Conservation (phyloP, 257 asterid species). For the Eucommia ulmoides region DNA sequence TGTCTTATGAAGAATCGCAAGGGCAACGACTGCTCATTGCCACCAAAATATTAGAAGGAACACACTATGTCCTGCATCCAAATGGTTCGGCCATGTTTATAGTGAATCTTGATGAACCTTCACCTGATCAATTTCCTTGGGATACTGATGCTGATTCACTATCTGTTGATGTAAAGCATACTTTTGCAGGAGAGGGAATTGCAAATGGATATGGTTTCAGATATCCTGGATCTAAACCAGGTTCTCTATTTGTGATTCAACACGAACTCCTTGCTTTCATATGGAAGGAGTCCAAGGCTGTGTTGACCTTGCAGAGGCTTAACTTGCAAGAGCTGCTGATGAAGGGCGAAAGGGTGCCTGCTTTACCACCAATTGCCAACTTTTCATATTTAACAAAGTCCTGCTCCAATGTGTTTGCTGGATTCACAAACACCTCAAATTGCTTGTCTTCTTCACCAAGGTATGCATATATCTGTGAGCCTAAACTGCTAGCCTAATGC, state of each 20-base stretch:
- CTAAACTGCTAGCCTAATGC: no score
- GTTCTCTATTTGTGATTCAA: slow-evolving; percentile 63
- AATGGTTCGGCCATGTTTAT: slow-evolving; percentile 92
- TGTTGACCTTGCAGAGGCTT: slow-evolving; percentile 72
- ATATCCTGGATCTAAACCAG: slow-evolving; percentile 88
- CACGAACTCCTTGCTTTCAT: slow-evolving; percentile 60
- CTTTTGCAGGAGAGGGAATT: slow-evolving; percentile 74
- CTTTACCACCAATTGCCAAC: slow-evolving; percentile 67
- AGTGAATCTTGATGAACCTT: slow-evolving; percentile 44
- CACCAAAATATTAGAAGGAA: slow-evolving; percentile 80
- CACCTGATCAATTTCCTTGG: slow-evolving; percentile 68
- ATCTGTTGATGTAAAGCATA: slow-evolving; percentile 33
- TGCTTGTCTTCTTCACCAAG: slow-evolving; percentile 38
- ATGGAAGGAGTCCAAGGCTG: slow-evolving; percentile 73
- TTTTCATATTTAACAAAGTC: slow-evolving; percentile 72
- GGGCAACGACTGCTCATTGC: slow-evolving; percentile 53
- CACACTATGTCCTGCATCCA: slow-evolving; percentile 75
- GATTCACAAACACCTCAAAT: slow-evolving; percentile 47
- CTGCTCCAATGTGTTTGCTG: slow-evolving; percentile 73
- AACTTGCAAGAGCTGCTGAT: slow-evolving; percentile 49
- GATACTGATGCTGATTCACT: slow-evolving; percentile 37
- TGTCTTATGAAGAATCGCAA: slow-evolving; percentile 70
- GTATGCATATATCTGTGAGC: slow-evolving; percentile 33
- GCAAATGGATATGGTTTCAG: slow-evolving; percentile 87
- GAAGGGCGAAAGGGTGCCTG: slow-evolving; percentile 72